A percentile compares a stretch with the other conserved stretches of the same genome.
These are phyloP conservation scores for Hyaloperonospora arabidopsidis DNA, from an alignment of 352 stramenopile species.

Conservation along the genomic window DNA sequence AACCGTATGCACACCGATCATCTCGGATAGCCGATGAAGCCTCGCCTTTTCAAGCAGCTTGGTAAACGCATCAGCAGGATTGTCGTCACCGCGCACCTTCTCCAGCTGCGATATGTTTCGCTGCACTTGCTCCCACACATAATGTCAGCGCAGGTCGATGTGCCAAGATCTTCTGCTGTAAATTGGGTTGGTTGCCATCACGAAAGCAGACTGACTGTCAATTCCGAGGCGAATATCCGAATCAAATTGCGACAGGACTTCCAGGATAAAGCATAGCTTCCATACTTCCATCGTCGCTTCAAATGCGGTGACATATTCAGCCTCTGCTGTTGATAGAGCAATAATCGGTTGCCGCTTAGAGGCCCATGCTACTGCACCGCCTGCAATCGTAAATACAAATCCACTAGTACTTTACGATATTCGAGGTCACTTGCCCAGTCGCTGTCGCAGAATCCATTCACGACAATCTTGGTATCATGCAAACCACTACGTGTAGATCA, in stretches of 20 bases:
- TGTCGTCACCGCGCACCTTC: no score
- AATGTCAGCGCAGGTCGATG: slow-evolving; percentile 15
- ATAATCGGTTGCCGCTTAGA: neutral
- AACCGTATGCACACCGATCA: no score
- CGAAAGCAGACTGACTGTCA: slow-evolving; percentile 14
- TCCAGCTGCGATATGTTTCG: neutral
- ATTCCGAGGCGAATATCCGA: slow-evolving; percentile 4
- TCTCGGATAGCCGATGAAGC: no score
- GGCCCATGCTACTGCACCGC: neutral
- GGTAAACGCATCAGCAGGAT: no score
- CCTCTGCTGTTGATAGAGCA: neutral
- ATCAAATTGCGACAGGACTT: neutral
- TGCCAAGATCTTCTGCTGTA: slow-evolving; percentile 7
- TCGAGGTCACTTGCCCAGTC: neutral
- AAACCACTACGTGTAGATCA: neutral
- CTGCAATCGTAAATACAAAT: neutral
- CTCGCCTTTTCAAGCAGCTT: no score
- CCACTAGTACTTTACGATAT: neutral
- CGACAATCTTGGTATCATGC: neutral
- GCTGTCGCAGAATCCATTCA: neutral
- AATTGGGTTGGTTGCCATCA: slow-evolving; percentile 11
- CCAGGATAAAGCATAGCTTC: neutral
- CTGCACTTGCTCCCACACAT: slow-evolving; percentile 7
- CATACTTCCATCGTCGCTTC: neutral
- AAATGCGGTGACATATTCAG: neutral